phyloP scores from a whole-genome alignment of 257 asterid species.

The Plantago ovata region DNA sequence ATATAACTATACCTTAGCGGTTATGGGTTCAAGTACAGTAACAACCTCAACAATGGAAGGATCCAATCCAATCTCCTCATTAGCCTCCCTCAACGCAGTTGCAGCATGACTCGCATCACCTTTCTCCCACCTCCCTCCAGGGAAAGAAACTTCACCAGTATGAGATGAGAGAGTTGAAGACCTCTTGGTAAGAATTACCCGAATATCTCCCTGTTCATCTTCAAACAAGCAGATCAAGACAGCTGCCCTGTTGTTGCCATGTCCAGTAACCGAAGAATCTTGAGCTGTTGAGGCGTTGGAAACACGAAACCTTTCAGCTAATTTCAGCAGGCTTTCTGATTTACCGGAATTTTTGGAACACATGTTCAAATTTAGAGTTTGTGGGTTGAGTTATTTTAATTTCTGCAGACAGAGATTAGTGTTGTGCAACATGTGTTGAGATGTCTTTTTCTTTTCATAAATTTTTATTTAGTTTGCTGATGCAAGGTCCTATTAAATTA shows the following conservation, averaged over 20 bases:
- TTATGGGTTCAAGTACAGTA: slow-evolving; percentile 55
- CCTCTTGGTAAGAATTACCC: slow-evolving; percentile 76
- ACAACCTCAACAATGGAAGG: slow-evolving; percentile 64
- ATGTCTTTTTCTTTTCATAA: no score
- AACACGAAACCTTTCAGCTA: slow-evolving; percentile 44
- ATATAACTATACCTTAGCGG: no score
- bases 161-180: slow-evolving; percentile 61
- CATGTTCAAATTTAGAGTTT: no score
- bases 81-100: slow-evolving; percentile 87
- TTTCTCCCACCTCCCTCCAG: slow-evolving; percentile 81
- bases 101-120: slow-evolving; percentile 47
- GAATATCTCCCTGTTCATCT: slow-evolving; percentile 50
- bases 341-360: slow-evolving; percentile 21
- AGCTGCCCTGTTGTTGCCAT: no score
- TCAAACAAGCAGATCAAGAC: slow-evolving; percentile 72
- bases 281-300: slow-evolving; percentile 23
- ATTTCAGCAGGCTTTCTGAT: slow-evolving; percentile 35
- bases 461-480: no score
- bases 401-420: no score
- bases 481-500: no score
- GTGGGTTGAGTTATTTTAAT: no score
- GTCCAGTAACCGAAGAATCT: no score
- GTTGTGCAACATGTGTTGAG: no score
- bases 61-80: slow-evolving; percentile 87
- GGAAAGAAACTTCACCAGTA: slow-evolving; percentile 88